Conservation (phyloP, 2,329 filamentous ascomycete genomes). For the Colletotrichum gigasporum region DNA sequence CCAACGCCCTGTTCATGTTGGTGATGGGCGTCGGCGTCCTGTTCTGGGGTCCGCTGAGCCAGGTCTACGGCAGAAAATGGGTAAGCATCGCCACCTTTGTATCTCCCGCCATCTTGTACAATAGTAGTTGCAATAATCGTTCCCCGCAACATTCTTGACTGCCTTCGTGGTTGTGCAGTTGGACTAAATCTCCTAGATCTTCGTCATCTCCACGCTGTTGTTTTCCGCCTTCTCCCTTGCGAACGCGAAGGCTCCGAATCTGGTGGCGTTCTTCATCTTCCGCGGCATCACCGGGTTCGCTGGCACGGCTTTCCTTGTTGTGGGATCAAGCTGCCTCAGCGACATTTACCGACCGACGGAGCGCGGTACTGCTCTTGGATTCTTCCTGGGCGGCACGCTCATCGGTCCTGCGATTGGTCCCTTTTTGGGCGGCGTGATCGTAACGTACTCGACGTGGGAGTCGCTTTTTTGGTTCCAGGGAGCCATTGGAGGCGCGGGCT, state of each 20-base stretch:
- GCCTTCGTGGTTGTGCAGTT: not conserved
- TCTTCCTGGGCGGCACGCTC: conserved; percentile 73
- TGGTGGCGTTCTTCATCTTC: conserved; percentile 74
- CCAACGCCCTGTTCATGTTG: conserved; percentile 75
- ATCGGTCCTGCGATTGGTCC: conserved; percentile 72
- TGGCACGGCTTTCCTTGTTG: conserved; percentile 74
- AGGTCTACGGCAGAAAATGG: conserved; percentile 62
- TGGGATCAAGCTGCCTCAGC: conserved; percentile 70
- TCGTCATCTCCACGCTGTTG: conserved; percentile 44
- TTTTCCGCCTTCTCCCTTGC: conserved; percentile 73
- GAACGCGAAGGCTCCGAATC: conserved; percentile 72
- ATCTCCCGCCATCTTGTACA: conserved; percentile 3
- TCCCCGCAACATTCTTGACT: not conserved
- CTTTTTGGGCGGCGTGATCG: conserved; percentile 74
- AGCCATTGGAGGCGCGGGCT: conserved; percentile 65
- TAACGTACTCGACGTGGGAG: conserved; percentile 73
- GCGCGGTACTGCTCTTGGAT: conserved; percentile 72
- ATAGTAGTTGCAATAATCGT: not conserved
- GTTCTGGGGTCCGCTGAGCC: conserved; percentile 73
- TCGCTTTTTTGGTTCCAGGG: conserved; percentile 78
- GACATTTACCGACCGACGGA: conserved; percentile 69
- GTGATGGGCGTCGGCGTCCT: conserved; percentile 75
- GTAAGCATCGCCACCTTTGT: conserved; percentile 49
- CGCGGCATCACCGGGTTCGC: conserved; percentile 76
- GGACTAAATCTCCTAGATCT: conserved; percentile 30